Evolutionary conservation across 2,329 filamentous ascomycete species (phyloP), one percentile per base, ranked within the genome.

Genomic region (Fulvia fulva): DNA sequence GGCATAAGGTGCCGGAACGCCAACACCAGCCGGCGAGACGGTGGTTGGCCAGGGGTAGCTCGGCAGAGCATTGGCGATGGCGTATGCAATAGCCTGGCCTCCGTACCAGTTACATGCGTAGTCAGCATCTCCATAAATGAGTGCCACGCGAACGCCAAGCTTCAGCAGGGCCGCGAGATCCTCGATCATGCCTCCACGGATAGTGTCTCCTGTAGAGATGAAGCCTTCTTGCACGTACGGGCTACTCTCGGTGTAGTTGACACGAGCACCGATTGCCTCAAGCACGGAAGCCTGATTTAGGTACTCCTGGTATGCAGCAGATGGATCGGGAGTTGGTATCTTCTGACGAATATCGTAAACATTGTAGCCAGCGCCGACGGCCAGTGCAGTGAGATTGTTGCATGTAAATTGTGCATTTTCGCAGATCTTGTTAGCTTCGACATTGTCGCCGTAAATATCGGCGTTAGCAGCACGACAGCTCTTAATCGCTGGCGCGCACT

Each of bases 61-160:
- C 30, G 65, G 50, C 8, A 71, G 49, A 22, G 61, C 58, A n/a
- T 58, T 56, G 22, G 64, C 62, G n/a, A 66, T 53, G 14, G 64
- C 64, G 37, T 58, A 63, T 7, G 60, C 53, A 7, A 62, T 61
- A 16, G 64, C 64, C 51, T 66, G 60, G 1, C 62, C 64, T n/a
- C 90, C 90, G 63, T 87, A 77, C 83, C 87, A 83, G 65, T 84
- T 84, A 71, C 70, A 71, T n/a, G 72, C 59, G 78, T 77, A 71
- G 77, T 81, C 69, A 78, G 81, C 80, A 63, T 87, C 84, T 12
- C 84, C 84, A 70, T 92, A 90, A 56, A 91, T 82, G 50, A 66
- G 56, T 5, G 87, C 87, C 16, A 94, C 82, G 11, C 84, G 75
- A 28, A 81, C 70, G 32, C 77, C 76, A 3, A 68, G 67, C 51